Conservation (phyloP, 2,329 filamentous ascomycete species). For the Hymenoscyphus scutula region DNA sequence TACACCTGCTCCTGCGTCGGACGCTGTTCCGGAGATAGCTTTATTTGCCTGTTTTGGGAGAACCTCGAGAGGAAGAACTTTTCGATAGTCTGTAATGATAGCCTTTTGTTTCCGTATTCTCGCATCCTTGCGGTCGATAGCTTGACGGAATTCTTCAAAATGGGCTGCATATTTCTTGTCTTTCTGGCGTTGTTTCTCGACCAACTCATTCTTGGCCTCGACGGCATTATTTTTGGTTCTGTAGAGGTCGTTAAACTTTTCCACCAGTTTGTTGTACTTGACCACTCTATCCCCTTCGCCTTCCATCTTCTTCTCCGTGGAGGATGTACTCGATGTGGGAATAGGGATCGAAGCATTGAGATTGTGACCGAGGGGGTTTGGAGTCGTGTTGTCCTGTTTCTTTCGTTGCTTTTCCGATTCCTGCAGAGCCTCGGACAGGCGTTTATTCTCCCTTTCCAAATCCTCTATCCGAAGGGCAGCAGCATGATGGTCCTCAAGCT, state of each 20-base stretch:
- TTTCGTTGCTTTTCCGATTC: slow-evolving; percentile 14
- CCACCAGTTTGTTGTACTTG: slow-evolving; percentile 4
- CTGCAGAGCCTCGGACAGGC: slow-evolving; percentile 21
- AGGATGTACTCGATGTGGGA: slow-evolving; percentile 15
- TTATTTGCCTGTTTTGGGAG: neutral
- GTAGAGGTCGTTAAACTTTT: slow-evolving; percentile 17
- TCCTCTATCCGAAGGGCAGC: slow-evolving; percentile 16
- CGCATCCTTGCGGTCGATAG: slow-evolving; percentile 18
- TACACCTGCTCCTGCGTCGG: neutral
- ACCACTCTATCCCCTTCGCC: slow-evolving; percentile 8
- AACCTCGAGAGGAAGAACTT: neutral
- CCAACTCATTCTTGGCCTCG: slow-evolving; percentile 17
- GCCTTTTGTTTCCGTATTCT: slow-evolving; percentile 23
- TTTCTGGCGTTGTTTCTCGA: slow-evolving; percentile 16
- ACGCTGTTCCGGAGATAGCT: neutral
- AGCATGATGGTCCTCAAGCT: slow-evolving; percentile 21
- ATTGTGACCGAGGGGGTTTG: neutral
- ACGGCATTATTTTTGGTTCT: slow-evolving; percentile 26
- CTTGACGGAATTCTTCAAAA: slow-evolving; percentile 4
- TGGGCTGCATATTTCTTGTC: slow-evolving; percentile 14
- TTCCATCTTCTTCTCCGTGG: slow-evolving; percentile 10
- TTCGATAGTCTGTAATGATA: slow-evolving; percentile 12
- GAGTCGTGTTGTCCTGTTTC: neutral
- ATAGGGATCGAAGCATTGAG: slow-evolving; percentile 2
- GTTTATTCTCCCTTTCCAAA: slow-evolving; percentile 30